Evolutionary conservation across 148 eudicot species (phyloP), one percentile per base, ranked within the genome.

Genomic region (Mesembryanthemum crystallinum): DNA sequence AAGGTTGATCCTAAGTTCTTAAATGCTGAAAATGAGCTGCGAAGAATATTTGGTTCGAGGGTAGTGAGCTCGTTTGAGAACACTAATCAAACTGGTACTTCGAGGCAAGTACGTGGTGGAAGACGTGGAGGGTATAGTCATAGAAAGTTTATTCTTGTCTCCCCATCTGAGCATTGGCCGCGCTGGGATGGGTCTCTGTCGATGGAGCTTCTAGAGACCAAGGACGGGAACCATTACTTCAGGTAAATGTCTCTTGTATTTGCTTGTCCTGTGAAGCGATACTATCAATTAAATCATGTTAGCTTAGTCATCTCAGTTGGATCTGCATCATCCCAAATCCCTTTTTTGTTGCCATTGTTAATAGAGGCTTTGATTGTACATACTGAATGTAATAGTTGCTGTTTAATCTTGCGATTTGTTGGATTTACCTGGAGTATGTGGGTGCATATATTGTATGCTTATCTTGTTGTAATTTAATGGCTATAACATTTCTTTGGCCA

Each of bases 161-260:
- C 96, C 60, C 92, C 98, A 54, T 87, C 89, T 42, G 94, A 91
- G 10, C 94, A 95, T 81, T 92, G 99, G 99, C 91, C 91, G 10
- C 94, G 91, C 25, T 95, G 99, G 99, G 98, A 92, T 86, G 99
- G 99, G 14, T 92, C 91, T 77, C 73, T 95, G 23, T 86, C 90
- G 24, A 95, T 95, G 99, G 97, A 95, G 88, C 95, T 87, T 77
- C n/a, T 95, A 71, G 91, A 90, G 78, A 86, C 87, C 25, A 89
- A 71, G 69, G 87, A 86, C 43, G 94, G 92, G 58, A 86, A 60
- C 73, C 85, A 89, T 77, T 86, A 86, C 79, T 95, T 95, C 79
- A 88, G 90, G 99, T 89, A 78, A 73, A 45, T 71, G 23, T 66
- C 28, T 24, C 24, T 64, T 21, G 61, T 15, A 20, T 13, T 57